Percentiles rank a stretch among this genome's conserved stretches.
Evolutionary conservation across 495 filamentous ascomycete species (phyloP).

Genomic region (Aspergillus olivimuriae): DNA sequence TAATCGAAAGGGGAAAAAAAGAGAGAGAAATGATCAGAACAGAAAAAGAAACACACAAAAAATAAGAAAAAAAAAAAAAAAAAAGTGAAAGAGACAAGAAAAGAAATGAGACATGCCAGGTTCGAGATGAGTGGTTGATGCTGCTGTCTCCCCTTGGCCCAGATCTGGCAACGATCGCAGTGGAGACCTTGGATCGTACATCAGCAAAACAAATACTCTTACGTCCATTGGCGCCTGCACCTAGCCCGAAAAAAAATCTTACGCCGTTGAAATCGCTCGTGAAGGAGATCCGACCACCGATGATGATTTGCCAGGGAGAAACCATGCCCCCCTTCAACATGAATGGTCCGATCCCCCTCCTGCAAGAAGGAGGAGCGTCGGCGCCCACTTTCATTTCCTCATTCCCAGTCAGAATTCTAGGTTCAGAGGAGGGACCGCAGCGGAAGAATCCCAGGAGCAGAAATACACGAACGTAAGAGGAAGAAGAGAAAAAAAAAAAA

Average conservation of each 20-base stretch:
- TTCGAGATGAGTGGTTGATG: not conserved
- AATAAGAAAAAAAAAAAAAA: not conserved
- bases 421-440: too few species aligned
- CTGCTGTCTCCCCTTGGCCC: conserved; percentile 9
- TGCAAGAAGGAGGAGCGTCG: conserved; percentile 3
- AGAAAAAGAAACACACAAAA: not conserved
- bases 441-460: not conserved
- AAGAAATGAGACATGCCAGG: not conserved
- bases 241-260: conserved; percentile 8
- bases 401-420: too few species aligned
- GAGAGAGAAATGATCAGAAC: too few species aligned
- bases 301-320: too few species aligned
- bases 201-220: conserved; percentile 10
- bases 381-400: not conserved
- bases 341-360: conserved; percentile 13
- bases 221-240: conserved; percentile 9
- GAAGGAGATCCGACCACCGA: conserved; percentile 14
- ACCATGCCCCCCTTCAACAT: too few species aligned
- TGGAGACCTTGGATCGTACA: conserved; percentile 16
- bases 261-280: conserved; percentile 17
- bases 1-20: too few species aligned
- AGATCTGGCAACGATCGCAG: conserved; percentile 22
- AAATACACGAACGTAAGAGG: not conserved
- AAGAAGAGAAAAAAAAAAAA: not conserved
- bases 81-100: not conserved